Percentiles rank a stretch among this genome's conserved stretches.
These are phyloP conservation scores for Dipodascus albidus DNA, from an alignment of 805 yeast genomes.

Conservation along the genomic window DNA sequence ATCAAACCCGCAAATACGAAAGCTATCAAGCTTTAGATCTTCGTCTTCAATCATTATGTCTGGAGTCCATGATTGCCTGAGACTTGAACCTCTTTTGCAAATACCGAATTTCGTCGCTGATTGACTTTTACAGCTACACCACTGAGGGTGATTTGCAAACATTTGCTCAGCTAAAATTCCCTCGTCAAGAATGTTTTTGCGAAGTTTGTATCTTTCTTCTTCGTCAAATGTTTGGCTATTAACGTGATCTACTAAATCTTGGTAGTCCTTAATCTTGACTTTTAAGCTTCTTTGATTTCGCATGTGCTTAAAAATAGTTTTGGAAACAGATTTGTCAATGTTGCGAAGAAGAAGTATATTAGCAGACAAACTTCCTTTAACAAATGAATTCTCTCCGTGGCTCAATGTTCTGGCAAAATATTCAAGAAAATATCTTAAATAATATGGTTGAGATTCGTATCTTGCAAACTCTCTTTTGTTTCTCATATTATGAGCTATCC, in stretches of 20 bases:
- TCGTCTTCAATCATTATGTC: background rate
- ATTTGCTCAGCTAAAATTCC: background rate
- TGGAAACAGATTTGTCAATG: background rate
- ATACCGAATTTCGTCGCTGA: background rate
- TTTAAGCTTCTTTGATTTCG: background rate
- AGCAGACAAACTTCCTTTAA: background rate
- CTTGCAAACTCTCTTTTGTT: background rate
- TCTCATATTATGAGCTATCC: background rate
- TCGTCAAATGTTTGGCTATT: background rate
- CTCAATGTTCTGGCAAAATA: background rate
- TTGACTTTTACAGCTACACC: background rate
- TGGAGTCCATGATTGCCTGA: background rate
- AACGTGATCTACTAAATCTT: background rate
- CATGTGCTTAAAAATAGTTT: background rate
- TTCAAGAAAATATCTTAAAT: background rate
- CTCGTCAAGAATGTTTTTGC: background rate
- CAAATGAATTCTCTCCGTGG: background rate
- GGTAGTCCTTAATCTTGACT: background rate
- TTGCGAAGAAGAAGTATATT: background rate
- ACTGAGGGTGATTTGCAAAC: background rate
- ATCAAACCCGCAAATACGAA: background rate
- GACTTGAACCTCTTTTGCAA: background rate
- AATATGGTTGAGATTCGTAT: background rate
- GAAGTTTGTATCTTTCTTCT: background rate
- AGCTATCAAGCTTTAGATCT: background rate